Percentiles rank a stretch among this genome's conserved stretches.
These are phyloP conservation scores for Verticillium alfalfae DNA, from an alignment of 2,329 filamentous ascomycete genomes.

Conservation along the genomic window DNA sequence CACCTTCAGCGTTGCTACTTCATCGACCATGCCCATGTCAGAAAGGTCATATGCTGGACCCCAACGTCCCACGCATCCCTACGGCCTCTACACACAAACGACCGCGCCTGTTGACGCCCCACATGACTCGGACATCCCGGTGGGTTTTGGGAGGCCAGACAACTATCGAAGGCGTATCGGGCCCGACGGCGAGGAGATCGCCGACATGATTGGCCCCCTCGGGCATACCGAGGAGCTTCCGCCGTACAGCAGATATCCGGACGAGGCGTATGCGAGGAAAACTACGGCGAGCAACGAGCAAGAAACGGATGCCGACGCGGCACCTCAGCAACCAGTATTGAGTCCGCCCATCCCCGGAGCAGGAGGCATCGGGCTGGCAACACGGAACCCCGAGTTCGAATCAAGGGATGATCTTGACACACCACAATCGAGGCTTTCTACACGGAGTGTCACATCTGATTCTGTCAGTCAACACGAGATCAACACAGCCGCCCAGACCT, in stretches of 20 bases:
- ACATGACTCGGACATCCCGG: conserved; percentile 43
- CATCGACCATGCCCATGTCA: conserved; percentile 57
- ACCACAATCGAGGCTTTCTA: conserved; percentile 44
- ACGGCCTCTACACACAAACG: conserved; percentile 80
- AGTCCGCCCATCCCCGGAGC: conserved; percentile 41
- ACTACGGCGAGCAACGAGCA: conserved; percentile 22
- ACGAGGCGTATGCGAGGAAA: conserved; percentile 60
- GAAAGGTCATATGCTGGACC: conserved; percentile 55
- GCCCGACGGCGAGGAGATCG: conserved; percentile 79
- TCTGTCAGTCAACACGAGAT: conserved; percentile 45
- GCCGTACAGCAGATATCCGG: conserved; percentile 85
- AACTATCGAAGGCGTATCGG: conserved; percentile 69
- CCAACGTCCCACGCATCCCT: conserved; percentile 73
- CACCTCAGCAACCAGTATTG: neutral
- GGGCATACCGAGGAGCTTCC: conserved; percentile 88
- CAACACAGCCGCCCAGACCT: conserved; percentile 41
- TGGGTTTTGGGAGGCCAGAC: conserved; percentile 67
- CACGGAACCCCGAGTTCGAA: conserved; percentile 57
- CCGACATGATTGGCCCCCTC: conserved; percentile 79
- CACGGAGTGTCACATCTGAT: conserved; percentile 45
- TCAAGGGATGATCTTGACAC: conserved; percentile 49
- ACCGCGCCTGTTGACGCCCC: conserved; percentile 53
- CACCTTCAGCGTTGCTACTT: conserved; percentile 63
- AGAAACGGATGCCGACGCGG: conserved; percentile 3
- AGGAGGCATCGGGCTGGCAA: conserved; percentile 55